A percentile compares a stretch with the other conserved stretches of the same genome.
phyloP scores from a whole-genome alignment of 2,329 filamentous ascomycete genomes.

The Amauroascus verrucosus region DNA sequence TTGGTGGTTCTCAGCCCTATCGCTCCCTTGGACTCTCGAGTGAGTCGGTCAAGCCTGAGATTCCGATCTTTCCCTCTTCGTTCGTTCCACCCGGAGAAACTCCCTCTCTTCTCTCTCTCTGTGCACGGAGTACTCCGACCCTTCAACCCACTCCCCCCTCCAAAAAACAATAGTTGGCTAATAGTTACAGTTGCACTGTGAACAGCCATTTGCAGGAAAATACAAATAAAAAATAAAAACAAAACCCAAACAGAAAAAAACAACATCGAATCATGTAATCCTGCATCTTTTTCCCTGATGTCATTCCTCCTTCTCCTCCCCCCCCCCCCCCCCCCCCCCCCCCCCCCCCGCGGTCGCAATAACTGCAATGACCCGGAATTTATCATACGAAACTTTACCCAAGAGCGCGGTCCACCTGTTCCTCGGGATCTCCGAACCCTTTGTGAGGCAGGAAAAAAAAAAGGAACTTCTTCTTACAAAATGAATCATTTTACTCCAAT shows the following conservation, averaged over 20 bases:
- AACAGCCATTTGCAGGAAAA: too few species aligned
- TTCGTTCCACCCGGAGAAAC: not conserved
- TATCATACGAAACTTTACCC: not conserved
- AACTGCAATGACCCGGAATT: not conserved
- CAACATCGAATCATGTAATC: too few species aligned
- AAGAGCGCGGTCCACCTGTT: slow-evolving; percentile 6
- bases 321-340: too few species aligned
- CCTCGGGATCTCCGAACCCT: slow-evolving; percentile 5
- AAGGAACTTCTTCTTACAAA: too few species aligned
- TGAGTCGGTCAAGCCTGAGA: slow-evolving; percentile 12
- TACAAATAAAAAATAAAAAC: too few species aligned
- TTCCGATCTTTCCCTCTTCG: not conserved
- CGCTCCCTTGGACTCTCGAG: not conserved
- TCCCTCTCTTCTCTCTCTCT: not conserved
- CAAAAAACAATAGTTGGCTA: too few species aligned
- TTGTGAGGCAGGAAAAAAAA: not conserved
- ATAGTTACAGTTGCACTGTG: too few species aligned
- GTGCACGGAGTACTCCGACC: not conserved
- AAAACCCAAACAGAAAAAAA: too few species aligned
- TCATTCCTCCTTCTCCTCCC: not conserved
- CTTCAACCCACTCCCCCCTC: too few species aligned
- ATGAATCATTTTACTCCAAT: too few species aligned
- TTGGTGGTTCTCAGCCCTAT: slow-evolving; percentile 9
- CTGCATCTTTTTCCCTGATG: not conserved
- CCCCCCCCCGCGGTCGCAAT: too few species aligned